Percentiles rank a stretch among this genome's conserved stretches.
Conservation (phyloP, 768 basidiomycete genomes). For the Rhizopogon sp. region DNA sequence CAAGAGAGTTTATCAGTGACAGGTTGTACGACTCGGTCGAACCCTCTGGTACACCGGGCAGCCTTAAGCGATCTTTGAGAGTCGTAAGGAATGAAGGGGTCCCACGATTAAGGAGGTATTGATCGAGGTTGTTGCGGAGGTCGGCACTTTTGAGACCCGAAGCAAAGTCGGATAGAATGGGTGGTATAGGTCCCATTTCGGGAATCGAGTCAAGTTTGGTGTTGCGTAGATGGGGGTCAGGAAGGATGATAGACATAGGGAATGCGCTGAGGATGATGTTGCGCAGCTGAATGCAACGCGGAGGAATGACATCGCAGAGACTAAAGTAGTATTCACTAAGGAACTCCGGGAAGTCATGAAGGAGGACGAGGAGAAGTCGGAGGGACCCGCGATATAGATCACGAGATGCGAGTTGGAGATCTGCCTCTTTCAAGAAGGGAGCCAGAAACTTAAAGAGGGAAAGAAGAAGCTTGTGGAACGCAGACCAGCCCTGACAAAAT, state of each 20-base stretch:
- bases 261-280: constrained; percentile 97
- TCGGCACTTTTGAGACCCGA: constrained; percentile 77
- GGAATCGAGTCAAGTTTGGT: constrained; percentile 70
- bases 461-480: constrained; percentile 91
- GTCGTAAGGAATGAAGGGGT: constrained; percentile 67
- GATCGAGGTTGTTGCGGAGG: constrained; percentile 75
- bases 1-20: constrained; percentile 86
- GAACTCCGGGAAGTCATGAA: constrained; percentile 99
- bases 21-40: constrained; percentile 72
- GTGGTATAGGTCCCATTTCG: constrained; percentile 91
- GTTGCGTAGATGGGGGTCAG: constrained; percentile 81
- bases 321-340: constrained; percentile 95
- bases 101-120: constrained; percentile 76
- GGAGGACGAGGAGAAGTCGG: constrained; percentile 86
- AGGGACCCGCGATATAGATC: constrained; percentile 89
- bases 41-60: constrained; percentile 40
- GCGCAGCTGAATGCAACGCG: constrained; percentile 90
- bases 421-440: constrained; percentile 82
- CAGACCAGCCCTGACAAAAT: constrained; percentile 73
- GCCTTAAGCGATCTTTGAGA: constrained; percentile 70
- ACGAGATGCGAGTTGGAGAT: constrained; percentile 74
- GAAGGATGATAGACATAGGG: constrained; percentile 74
- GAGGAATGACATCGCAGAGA: constrained; percentile 89
- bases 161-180: constrained; percentile 88
- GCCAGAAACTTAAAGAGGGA: constrained; percentile 94